These are phyloP conservation scores for Penicillium hordei DNA, from an alignment of 2,329 filamentous ascomycete species.

Conservation along the genomic window DNA sequence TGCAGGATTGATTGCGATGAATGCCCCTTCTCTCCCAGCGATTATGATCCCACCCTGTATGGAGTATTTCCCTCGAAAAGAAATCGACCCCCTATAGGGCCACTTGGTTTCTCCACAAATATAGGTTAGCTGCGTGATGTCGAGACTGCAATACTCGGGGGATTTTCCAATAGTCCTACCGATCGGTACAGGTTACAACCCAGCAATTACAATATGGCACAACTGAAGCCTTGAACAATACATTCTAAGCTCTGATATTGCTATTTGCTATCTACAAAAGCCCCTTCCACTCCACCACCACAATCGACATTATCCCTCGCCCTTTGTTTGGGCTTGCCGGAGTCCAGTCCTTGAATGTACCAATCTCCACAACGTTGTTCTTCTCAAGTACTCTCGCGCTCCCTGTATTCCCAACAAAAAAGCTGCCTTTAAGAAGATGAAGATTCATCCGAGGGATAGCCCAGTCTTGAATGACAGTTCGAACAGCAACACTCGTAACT, in stretches of 20 bases:
- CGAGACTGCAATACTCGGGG: too few relatives aligned
- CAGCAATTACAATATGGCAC: not conserved
- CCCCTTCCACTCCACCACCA: slow-evolving; percentile 15
- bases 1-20: not conserved
- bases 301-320: slow-evolving; percentile 24
- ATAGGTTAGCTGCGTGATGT: not conserved
- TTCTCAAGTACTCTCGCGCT: slow-evolving; percentile 31
- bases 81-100: not conserved
- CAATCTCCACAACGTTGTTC: slow-evolving; percentile 26
- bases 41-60: not conserved
- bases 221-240: not conserved
- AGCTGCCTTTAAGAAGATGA: slow-evolving; percentile 19
- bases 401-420: slow-evolving; percentile 27
- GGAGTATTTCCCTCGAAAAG: not conserved
- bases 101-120: not conserved
- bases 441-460: slow-evolving; percentile 32
- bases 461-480: slow-evolving; percentile 27
- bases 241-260: too few relatives aligned
- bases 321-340: slow-evolving; percentile 14
- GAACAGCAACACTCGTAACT: slow-evolving; percentile 29
- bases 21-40: not conserved
- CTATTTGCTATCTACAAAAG: not conserved
- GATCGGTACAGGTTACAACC: too few relatives aligned
- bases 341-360: slow-evolving; percentile 22
- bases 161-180: too few relatives aligned